Conservation (phyloP, 208 protist genomes). For the Blastocrithidia nonstop region DNA sequence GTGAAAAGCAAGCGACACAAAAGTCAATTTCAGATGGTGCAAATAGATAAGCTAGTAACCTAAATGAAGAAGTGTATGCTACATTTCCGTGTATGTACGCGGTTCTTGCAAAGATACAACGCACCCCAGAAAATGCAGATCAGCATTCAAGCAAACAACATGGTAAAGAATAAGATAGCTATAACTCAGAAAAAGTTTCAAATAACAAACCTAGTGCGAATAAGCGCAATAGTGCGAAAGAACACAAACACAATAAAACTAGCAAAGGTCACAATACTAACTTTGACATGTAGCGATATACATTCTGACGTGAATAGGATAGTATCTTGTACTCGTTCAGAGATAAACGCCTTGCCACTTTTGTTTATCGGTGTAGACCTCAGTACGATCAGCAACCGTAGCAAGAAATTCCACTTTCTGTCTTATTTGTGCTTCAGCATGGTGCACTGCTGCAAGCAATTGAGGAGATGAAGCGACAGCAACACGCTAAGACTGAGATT, state of each 20-base stretch:
- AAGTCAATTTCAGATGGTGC: neutral
- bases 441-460: constrained; percentile 44
- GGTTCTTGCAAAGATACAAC: constrained; percentile 78
- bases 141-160: neutral
- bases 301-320: constrained; percentile 85
- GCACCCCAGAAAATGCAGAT: constrained; percentile 8
- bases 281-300: constrained; percentile 40
- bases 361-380: constrained; percentile 63
- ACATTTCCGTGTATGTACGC: constrained; percentile 35
- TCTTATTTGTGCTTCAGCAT: constrained; percentile 61
- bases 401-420: constrained; percentile 61
- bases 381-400: constrained; percentile 78
- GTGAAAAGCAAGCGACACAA: neutral
- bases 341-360: constrained; percentile 63
- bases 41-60: neutral
- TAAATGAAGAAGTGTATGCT: neutral
- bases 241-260: constrained; percentile 2
- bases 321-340: constrained; percentile 53
- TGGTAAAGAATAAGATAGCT: neutral
- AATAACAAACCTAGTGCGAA: constrained; percentile 2
- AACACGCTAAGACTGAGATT: constrained; percentile 22
- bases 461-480: constrained; percentile 49
- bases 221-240: neutral
- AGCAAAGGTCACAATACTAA: constrained; percentile 7
- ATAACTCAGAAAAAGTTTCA: too few species aligned